Conservation (phyloP, 805 yeast species). For the Suhomyces faveliae region DNA sequence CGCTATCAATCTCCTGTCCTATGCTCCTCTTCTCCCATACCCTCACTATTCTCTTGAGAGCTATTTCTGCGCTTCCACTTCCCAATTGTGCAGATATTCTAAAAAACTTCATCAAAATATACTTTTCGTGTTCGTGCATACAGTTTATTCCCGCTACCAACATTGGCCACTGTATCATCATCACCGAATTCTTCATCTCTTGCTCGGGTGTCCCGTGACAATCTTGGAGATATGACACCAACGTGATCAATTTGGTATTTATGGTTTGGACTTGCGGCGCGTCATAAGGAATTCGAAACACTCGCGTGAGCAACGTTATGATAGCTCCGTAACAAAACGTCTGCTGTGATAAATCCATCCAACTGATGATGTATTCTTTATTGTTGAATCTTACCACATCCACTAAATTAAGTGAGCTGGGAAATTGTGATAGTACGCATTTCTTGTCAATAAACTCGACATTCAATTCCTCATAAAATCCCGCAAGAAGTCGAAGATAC, state of each 20-base stretch:
- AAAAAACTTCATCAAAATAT: constrained; percentile 13
- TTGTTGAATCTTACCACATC: constrained; percentile 10
- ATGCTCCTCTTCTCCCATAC: constrained; percentile 14
- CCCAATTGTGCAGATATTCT: constrained; percentile 15
- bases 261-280: constrained; percentile 19
- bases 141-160: constrained; percentile 20
- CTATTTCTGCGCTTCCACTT: constrained; percentile 18
- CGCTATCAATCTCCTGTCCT: constrained; percentile 8
- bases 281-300: constrained; percentile 11
- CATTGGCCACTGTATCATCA: constrained; percentile 26
- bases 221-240: constrained; percentile 11
- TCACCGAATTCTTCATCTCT: constrained; percentile 13
- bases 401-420: constrained; percentile 10
- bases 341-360: constrained; percentile 23
- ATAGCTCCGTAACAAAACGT: constrained; percentile 16
- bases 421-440: constrained; percentile 2
- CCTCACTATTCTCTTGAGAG: constrained; percentile 12
- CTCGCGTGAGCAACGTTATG: constrained; percentile 16
- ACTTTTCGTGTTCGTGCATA: constrained; percentile 13
- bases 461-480: constrained; percentile 11
- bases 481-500: constrained; percentile 20
- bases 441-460: constrained; percentile 13
- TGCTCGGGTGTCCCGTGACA: constrained; percentile 3
- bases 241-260: constrained; percentile 9
- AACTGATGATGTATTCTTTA: constrained; percentile 11